phyloP scores from a whole-genome alignment of 345 rosid genomes.

The Arabidopsis arenosa region DNA sequence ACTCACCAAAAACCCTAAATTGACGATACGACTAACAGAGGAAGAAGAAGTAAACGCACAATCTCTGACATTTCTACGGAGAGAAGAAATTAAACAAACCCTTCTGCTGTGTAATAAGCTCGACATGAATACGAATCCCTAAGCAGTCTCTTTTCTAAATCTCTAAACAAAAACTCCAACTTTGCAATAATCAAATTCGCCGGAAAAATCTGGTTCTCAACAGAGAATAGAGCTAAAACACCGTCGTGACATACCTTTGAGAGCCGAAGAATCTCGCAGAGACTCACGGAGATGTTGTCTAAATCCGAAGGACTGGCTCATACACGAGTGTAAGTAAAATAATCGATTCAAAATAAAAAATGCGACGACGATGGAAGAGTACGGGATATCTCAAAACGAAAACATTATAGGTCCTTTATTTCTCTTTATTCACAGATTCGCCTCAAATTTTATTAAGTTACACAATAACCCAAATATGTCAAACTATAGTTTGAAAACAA shows the following conservation, averaged over 20 bases:
- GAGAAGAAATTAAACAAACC: not conserved
- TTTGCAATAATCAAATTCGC: constrained; percentile 17
- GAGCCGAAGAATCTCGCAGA: not conserved
- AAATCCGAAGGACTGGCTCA: not conserved
- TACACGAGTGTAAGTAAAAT: not conserved
- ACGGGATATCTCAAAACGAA: constrained; percentile 15
- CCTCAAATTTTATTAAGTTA: not conserved
- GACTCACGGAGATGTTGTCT: constrained; percentile 7
- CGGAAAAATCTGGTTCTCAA: not conserved
- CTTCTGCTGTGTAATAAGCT: constrained; percentile 11
- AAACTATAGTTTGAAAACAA: no score
- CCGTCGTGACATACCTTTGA: not conserved
- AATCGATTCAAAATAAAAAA: not conserved
- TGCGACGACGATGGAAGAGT: not conserved
- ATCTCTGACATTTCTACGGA: not conserved
- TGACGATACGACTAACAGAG: not conserved
- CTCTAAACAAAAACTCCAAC: not conserved
- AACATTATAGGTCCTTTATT: not conserved
- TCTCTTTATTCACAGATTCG: not conserved
- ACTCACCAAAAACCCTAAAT: constrained; percentile 8
- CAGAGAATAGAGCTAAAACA: constrained; percentile 1
- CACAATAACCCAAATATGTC: not conserved
- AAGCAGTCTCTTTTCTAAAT: constrained; percentile 1
- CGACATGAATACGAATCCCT: constrained; percentile 8
- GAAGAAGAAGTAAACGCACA: not conserved